Conservation (phyloP, 169 alveolate genomes). For the Amoebophrya sp. region DNA sequence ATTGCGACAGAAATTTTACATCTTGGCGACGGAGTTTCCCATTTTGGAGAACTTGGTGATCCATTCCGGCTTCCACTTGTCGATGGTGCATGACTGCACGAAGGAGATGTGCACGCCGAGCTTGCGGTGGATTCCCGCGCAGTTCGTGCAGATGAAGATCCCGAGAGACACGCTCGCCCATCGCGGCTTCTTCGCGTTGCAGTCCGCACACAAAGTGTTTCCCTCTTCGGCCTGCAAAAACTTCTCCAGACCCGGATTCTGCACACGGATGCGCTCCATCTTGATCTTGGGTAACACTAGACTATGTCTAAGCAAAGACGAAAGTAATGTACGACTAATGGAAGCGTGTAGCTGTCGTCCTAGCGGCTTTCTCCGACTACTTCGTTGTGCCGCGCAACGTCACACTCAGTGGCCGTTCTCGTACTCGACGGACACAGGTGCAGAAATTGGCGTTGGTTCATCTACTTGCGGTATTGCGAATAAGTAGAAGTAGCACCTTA, state of each 20-base stretch:
- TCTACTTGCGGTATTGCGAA: no score
- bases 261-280: background rate
- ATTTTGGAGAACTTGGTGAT: slow-evolving; percentile 25
- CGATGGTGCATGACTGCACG: slow-evolving; percentile 57
- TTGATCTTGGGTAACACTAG: no score
- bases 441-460: no score
- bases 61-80: slow-evolving; percentile 51
- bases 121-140: slow-evolving; percentile 68
- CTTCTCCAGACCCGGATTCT: background rate
- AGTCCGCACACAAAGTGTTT: slow-evolving; percentile 57
- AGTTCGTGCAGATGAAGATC: slow-evolving; percentile 57
- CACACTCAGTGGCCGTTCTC: no score
- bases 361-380: no score
- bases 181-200: slow-evolving; percentile 54
- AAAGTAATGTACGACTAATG: no score
- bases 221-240: background rate
- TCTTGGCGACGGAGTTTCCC: slow-evolving; percentile 31
- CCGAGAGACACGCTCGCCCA: slow-evolving; percentile 69
- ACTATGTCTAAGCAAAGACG: no score
- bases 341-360: no score
- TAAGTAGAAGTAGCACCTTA: no score
- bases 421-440: no score
- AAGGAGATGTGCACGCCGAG: slow-evolving; percentile 58
- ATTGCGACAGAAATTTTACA: no score
- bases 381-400: no score